phyloP scores from a whole-genome alignment of 2,329 filamentous ascomycete species.

The Metarhizium sp. region DNA sequence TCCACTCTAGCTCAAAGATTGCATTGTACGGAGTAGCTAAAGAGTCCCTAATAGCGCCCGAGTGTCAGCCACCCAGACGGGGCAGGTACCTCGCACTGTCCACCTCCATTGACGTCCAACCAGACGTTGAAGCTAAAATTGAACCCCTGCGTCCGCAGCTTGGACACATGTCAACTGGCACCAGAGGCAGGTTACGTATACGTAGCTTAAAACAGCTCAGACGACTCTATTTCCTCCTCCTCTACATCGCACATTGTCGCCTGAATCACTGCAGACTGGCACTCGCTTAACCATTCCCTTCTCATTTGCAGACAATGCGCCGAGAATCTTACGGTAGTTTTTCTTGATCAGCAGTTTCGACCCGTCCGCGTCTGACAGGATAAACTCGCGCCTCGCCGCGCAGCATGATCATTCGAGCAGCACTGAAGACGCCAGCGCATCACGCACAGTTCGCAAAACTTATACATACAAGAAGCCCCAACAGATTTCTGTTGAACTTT shows the following conservation, averaged over 20 bases:
- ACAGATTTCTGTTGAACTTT: not conserved
- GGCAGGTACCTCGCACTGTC: no score
- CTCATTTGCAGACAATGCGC: constrained; percentile 1
- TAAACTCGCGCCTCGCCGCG: constrained; percentile 1
- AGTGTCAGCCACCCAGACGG: no score
- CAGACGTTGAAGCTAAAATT: not conserved
- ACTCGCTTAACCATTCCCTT: not conserved
- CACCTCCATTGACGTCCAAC: no score
- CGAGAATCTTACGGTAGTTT: constrained; percentile 7
- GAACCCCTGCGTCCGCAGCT: not conserved
- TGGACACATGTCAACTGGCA: no score
- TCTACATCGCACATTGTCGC: not conserved
- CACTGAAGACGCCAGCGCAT: constrained; percentile 9
- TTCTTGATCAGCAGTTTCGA: not conserved
- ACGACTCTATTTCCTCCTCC: not conserved
- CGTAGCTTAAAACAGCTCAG: not conserved
- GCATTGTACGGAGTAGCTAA: no score
- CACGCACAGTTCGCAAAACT: constrained; percentile 5
- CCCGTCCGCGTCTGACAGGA: not conserved
- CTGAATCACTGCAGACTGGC: not conserved
- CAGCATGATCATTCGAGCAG: constrained; percentile 12
- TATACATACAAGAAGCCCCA: constrained; percentile 6
- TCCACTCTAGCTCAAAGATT: no score
- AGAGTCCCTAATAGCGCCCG: no score
- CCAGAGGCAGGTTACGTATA: not conserved